Base-by-base conservation (phyloP, 2,329 filamentous ascomycete genomes). In the Pseudophaeomoniella oleicola region DNA sequence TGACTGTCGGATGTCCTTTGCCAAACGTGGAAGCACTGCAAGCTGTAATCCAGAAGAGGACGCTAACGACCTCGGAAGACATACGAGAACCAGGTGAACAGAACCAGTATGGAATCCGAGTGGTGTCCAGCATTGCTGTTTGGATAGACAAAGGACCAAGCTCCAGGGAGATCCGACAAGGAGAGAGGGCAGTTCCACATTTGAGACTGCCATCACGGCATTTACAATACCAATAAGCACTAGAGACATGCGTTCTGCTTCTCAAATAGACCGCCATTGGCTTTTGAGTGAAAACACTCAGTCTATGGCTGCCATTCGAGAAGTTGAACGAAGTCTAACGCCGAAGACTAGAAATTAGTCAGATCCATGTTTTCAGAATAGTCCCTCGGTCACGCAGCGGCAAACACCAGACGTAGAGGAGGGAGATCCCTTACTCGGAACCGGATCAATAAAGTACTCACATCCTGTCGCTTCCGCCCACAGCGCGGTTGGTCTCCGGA, bases 391-490 rank as follows among this genome's bases (percentile, higher is more conserved):
- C n/a, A 27, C 76, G 72, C 71, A 83, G 78, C 76, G 72, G 77
- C 74, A 70, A 75, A 78, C 75, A 83, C 75, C 73, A 80, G 78
- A 82, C 78, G 78, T 76, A 78, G 77, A 81, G 76, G 78, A 79
- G 73, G 22, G 78, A 71, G 73, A 72, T 80, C 81, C 79, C 82
- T 88, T 87, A 85, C 81, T 78, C 82, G 75, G 76, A 81, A 78
- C 74, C 67, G 60, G 66, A 59, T 67, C 67, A 70, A 65, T 68
- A 71, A 74, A 69, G 71, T 67, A 92, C 86, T 94, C 83, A 94
- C 86, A 94, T 93, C 82, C 85, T 80, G 69, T 85, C 81, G 71
- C 78, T 84, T 66, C 78, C 78, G 60, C 78, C 79, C 56, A 81
- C 74, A 63, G 76, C 77, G 63, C 78, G 75, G 69, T 71, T 78